A percentile compares a stretch with the other conserved stretches of the same genome.
phyloP scores from a whole-genome alignment of 495 filamentous ascomycete species.

The Trichoderma asperelloides region DNA sequence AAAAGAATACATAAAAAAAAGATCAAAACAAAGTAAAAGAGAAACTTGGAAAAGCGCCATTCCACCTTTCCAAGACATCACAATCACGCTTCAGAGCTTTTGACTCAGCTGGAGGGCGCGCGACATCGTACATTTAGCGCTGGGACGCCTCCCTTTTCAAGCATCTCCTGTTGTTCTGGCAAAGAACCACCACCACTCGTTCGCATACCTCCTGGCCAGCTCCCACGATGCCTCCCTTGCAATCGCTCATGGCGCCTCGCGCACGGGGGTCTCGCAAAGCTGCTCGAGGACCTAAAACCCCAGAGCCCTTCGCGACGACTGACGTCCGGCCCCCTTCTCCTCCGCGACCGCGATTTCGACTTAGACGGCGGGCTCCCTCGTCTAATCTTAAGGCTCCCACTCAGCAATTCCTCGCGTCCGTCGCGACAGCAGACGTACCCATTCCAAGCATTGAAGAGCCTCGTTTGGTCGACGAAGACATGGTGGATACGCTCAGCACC shows the following conservation, averaged over 20 bases:
- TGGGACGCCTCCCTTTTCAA: background rate
- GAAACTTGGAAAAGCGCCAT: background rate
- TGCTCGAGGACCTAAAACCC: conserved; percentile 29
- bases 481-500: conserved; percentile 15
- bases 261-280: conserved; percentile 4
- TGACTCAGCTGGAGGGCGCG: background rate
- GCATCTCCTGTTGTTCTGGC: background rate
- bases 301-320: conserved; percentile 28
- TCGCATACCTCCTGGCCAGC: background rate
- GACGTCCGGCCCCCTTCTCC: conserved; percentile 32
- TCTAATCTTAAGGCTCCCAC: conserved; percentile 40
- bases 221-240: conserved; percentile 7
- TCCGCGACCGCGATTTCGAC: conserved; percentile 33
- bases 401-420: conserved; percentile 47
- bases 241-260: conserved; percentile 2
- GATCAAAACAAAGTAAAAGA: background rate
- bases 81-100: background rate
- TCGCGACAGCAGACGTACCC: conserved; percentile 46
- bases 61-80: conserved; percentile 4
- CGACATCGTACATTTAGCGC: background rate
- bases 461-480: conserved; percentile 23
- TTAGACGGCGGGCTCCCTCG: conserved; percentile 39
- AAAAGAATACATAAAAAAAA: background rate
- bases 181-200: background rate
- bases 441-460: conserved; percentile 45